Percentiles rank a stretch among this genome's conserved stretches.
Evolutionary conservation across 176 grass and related monocot genomes (phyloP).

Genomic region (Coix lacrymajobi): DNA sequence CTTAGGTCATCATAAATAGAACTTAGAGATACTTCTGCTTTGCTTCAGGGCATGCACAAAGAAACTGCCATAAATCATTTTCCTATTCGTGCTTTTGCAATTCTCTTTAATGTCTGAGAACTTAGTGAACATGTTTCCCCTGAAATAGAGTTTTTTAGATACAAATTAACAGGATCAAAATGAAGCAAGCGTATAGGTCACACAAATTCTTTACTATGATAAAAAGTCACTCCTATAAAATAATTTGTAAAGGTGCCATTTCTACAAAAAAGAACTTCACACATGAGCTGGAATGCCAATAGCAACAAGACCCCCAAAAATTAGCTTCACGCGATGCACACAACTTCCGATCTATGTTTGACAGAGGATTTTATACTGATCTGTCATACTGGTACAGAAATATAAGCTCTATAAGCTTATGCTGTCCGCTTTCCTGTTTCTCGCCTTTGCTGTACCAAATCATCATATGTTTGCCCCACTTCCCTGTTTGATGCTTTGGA

Average conservation of each 20-base stretch:
- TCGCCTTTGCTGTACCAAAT: constrained; percentile 41
- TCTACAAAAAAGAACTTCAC: constrained; percentile 90
- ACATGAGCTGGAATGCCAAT: constrained; percentile 42
- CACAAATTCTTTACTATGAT: constrained; percentile 30
- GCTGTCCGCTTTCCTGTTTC: constrained; percentile 30
- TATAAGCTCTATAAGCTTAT: constrained; percentile 37
- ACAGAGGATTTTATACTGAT: constrained; percentile 43
- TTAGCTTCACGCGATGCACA: constrained; percentile 63
- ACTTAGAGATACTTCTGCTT: not conserved
- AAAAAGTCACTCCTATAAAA: constrained; percentile 62
- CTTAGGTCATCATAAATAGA: not conserved
- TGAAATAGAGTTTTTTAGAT: constrained; percentile 7
- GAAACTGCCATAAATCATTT: not conserved
- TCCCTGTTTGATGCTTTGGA: constrained; percentile 27
- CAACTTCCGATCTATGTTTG: constrained; percentile 44
- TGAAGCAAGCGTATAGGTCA: constrained; percentile 20
- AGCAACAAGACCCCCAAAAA: constrained; percentile 49
- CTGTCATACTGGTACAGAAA: constrained; percentile 42
- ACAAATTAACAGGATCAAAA: not conserved
- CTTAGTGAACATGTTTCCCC: not conserved
- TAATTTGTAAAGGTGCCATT: constrained; percentile 48
- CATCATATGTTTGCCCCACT: constrained; percentile 25
- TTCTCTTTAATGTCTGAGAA: constrained; percentile 17
- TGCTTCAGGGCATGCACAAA: not conserved
- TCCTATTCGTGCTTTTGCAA: not conserved